Evolutionary conservation across 2,329 filamentous ascomycete species (phyloP).

Genomic region (Fusarium sp.): DNA sequence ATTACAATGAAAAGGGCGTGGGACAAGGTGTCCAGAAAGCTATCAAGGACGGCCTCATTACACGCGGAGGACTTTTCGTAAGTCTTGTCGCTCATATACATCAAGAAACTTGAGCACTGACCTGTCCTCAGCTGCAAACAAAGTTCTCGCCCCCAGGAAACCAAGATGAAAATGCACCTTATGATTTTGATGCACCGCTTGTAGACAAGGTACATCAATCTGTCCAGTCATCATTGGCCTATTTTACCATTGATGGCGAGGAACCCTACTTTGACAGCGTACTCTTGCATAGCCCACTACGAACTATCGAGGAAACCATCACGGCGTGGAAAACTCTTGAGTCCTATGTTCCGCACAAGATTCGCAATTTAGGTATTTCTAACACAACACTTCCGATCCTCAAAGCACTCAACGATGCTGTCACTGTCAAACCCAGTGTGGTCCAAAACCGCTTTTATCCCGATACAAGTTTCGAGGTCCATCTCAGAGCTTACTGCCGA

Average conservation of each 20-base stretch:
- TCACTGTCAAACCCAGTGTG: conserved; percentile 62
- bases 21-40: conserved; percentile 74
- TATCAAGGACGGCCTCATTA: conserved; percentile 69
- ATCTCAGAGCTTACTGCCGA: conserved; percentile 67
- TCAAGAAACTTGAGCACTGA: background rate
- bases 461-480: conserved; percentile 69
- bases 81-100: conserved; percentile 39
- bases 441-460: conserved; percentile 82
- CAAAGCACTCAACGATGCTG: conserved; percentile 60
- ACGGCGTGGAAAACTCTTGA: conserved; percentile 76
- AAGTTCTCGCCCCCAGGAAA: conserved; percentile 78
- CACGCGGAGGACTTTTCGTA: conserved; percentile 71
- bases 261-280: conserved; percentile 75
- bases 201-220: conserved; percentile 75
- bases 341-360: conserved; percentile 71
- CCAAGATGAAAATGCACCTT: conserved; percentile 73
- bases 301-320: conserved; percentile 62
- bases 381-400: conserved; percentile 75
- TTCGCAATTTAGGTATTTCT: conserved; percentile 79
- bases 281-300: conserved; percentile 75
- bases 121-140: conserved; percentile 74
- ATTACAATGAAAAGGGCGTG: conserved; percentile 81
- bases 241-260: conserved; percentile 63
- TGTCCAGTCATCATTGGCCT: conserved; percentile 73
- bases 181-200: conserved; percentile 69